Conservation (phyloP, 1,284 basidiomycete genomes). For the Inonotus hispidus region DNA sequence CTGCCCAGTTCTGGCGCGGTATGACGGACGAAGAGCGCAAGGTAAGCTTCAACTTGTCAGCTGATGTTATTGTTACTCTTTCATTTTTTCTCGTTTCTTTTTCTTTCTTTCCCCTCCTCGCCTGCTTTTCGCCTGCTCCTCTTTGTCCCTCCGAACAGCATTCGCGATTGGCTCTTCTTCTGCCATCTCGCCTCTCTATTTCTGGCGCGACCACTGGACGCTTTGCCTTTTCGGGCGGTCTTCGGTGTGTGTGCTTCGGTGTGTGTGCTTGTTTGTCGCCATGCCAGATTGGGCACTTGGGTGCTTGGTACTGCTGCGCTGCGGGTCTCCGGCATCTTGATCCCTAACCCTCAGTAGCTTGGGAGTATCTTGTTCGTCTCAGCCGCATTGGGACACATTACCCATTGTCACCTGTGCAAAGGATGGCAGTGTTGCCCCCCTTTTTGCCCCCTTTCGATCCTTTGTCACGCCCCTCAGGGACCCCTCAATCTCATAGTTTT, state of each 20-base stretch:
- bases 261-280: background rate
- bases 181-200: background rate
- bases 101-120: background rate
- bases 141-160: background rate
- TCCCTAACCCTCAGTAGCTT: background rate
- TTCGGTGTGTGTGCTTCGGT: background rate
- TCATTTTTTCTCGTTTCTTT: slow-evolving; percentile 14
- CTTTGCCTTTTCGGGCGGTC: slow-evolving; percentile 1
- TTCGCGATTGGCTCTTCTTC: background rate
- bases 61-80: slow-evolving; percentile 12
- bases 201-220: background rate
- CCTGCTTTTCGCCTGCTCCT: background rate
- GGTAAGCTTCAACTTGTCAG: slow-evolving; percentile 39
- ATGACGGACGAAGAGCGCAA: slow-evolving; percentile 90
- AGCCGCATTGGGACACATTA: background rate
- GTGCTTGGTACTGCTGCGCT: background rate
- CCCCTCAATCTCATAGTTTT: background rate
- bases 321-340: background rate
- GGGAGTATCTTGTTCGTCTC: background rate
- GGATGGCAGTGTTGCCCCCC: background rate
- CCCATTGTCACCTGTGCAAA: background rate
- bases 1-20: slow-evolving; percentile 87
- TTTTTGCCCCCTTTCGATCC: background rate
- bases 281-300: background rate
- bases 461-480: background rate